Conservation (phyloP, 495 filamentous ascomycete genomes). For the Penicillium roqueforti region DNA sequence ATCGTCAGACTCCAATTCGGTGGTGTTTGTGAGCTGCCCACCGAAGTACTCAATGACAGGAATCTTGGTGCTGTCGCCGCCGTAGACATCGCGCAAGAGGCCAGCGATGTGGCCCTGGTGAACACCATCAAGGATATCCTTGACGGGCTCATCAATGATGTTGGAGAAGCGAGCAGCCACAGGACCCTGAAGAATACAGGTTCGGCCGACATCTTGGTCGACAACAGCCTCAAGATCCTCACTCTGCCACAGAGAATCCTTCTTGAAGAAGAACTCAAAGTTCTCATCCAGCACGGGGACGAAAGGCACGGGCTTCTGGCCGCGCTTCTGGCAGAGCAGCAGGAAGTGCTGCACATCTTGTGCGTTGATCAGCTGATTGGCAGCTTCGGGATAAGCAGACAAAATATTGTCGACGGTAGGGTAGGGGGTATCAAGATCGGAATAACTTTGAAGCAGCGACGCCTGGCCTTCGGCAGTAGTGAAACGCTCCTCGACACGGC, state of each 20-base stretch:
- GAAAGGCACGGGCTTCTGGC: conserved; percentile 95
- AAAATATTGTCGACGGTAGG: conserved; percentile 71
- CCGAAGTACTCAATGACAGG: conserved; percentile 94
- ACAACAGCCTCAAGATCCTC: conserved; percentile 96
- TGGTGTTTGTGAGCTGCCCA: conserved; percentile 60
- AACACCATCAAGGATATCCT: conserved; percentile 86
- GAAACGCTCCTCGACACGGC: conserved; percentile 92
- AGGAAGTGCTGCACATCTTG: conserved; percentile 97
- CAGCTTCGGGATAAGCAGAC: conserved; percentile 76
- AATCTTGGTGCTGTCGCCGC: conserved; percentile 63
- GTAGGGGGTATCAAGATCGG: conserved; percentile 81
- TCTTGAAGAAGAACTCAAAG: conserved; percentile 99
- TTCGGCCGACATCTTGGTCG: conserved; percentile 88
- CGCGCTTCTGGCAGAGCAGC: conserved; percentile 83
- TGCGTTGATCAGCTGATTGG: conserved; percentile 90
- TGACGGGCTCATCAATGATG: conserved; percentile 82
- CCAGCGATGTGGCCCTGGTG: conserved; percentile 80
- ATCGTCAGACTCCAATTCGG: conserved; percentile 70
- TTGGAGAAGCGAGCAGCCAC: conserved; percentile 90
- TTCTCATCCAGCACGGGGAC: conserved; percentile 90
- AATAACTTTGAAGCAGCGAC: conserved; percentile 79
- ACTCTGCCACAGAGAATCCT: conserved; percentile 99
- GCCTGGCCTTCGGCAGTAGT: conserved; percentile 57
- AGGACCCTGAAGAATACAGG: conserved; percentile 93
- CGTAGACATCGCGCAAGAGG: conserved; percentile 77